Evolutionary conservation across 1,284 basidiomycete genomes (phyloP).

Genomic region (Tilletiaria anomala): DNA sequence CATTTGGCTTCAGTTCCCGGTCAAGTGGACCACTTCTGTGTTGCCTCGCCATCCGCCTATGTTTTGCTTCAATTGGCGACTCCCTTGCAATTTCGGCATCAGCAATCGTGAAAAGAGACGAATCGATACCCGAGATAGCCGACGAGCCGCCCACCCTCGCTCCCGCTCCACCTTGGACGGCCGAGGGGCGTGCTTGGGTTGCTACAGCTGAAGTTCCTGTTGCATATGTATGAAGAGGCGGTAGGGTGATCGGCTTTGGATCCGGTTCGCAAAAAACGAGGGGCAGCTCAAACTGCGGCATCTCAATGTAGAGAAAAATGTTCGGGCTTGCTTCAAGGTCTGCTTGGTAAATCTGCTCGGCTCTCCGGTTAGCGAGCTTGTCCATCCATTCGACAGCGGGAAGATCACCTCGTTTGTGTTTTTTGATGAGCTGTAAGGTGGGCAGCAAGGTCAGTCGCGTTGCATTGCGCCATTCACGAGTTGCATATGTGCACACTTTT

Average conservation of each 20-base stretch:
- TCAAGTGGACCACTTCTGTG: constrained; percentile 89
- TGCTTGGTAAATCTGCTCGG: constrained; percentile 52
- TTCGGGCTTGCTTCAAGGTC: constrained; percentile 17
- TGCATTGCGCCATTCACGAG: background rate
- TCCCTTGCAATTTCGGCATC: constrained; percentile 81
- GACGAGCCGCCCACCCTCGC: constrained; percentile 30
- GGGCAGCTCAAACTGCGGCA: constrained; percentile 94
- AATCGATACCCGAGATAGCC: constrained; percentile 44
- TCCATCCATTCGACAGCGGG: constrained; percentile 91
- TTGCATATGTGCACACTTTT: constrained; percentile 49
- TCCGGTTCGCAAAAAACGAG: constrained; percentile 68
- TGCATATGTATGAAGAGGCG: constrained; percentile 4
- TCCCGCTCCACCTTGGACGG: background rate
- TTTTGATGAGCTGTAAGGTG: constrained; percentile 69
- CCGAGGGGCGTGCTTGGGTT: background rate
- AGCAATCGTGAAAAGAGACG: constrained; percentile 63
- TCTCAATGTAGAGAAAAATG: constrained; percentile 73
- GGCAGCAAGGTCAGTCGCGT: background rate
- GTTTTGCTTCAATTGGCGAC: constrained; percentile 95
- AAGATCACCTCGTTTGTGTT: constrained; percentile 86
- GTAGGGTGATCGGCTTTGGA: background rate
- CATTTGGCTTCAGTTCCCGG: constrained; percentile 88
- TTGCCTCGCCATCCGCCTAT: constrained; percentile 80
- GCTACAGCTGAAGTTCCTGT: constrained; percentile 13
- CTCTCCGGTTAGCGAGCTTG: constrained; percentile 75